These are phyloP conservation scores for Stagonosporopsis cucurbitacearum DNA, from an alignment of 2,329 filamentous ascomycete genomes.

Conservation along the genomic window DNA sequence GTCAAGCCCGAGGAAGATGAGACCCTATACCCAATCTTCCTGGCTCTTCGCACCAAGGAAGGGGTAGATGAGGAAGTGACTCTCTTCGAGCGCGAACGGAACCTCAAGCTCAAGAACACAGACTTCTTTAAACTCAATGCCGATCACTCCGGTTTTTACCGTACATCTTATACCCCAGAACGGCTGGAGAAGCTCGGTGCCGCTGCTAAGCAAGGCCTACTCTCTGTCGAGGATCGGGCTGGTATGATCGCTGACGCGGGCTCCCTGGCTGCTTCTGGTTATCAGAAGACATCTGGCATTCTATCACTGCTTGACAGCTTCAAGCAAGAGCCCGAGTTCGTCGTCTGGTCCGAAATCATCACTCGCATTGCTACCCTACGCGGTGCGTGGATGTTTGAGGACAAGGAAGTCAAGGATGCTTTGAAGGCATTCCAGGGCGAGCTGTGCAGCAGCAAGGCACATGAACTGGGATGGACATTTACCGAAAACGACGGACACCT, in stretches of 20 bases:
- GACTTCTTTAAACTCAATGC: constrained; percentile 98
- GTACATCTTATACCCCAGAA: constrained; percentile 84
- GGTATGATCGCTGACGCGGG: constrained; percentile 93
- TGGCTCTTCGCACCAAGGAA: constrained; percentile 83
- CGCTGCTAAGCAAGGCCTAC: constrained; percentile 78
- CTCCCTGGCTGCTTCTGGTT: constrained; percentile 85
- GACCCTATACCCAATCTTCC: constrained; percentile 86
- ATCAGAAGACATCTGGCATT: constrained; percentile 90
- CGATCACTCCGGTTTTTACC: constrained; percentile 90
- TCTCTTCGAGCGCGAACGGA: constrained; percentile 73
- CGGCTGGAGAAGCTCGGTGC: constrained; percentile 86
- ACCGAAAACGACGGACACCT: constrained; percentile 85
- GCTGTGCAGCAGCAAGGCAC: constrained; percentile 78
- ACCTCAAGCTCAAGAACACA: constrained; percentile 76
- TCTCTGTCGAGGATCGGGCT: constrained; percentile 88
- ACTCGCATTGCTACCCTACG: constrained; percentile 79
- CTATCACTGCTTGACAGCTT: constrained; percentile 86
- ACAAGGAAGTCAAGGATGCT: constrained; percentile 72
- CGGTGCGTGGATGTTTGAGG: constrained; percentile 87
- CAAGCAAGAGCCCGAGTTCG: constrained; percentile 80
- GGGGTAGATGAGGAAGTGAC: constrained; percentile 80
- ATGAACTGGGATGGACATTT: constrained; percentile 89
- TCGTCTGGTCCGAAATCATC: constrained; percentile 94
- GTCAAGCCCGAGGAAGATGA: constrained; percentile 92
- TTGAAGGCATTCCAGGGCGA: constrained; percentile 84